Base-by-base conservation (phyloP, 805 yeast species). In the Cyberlindnera americana region DNA sequence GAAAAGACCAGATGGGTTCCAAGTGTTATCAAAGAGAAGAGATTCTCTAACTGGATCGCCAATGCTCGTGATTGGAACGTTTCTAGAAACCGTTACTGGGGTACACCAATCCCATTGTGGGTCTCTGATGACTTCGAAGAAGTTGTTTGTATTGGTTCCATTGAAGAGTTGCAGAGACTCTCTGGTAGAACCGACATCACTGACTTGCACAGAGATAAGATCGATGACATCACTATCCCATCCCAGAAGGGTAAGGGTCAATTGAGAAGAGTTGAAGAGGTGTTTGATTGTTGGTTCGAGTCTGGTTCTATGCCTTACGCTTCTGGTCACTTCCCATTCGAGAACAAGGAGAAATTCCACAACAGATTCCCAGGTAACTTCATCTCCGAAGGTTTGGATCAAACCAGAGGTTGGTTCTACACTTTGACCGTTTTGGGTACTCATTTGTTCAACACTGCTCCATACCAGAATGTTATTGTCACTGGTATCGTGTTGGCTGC, bases 351-450 rank as follows among this genome's bases (percentile, higher is more conserved):
- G 13, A 64, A 63, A 34, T 91, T 91, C 69, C 59, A 69, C 26
- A 62, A 75, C 41, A 76, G 85, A 34, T 95, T 87, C 81, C 99
- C 99, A 33, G 99, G 96, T 32, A 91, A 93, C 66, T 93, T 93
- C 67, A 93, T 93, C 57, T 83, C 96, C 44, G 99, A 93, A 74
- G 99, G 99, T 69, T 77, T 93, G 56, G 99, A 93, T 69, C 99
- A 93, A 73, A 93, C 99, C 44, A 87, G 99, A 78, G 99, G 99
- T 62, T 93, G 99, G 99, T 93, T 93, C 70, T 93, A 93, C 67
- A 93, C 99, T 38, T 75, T 93, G 64, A 83, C 95, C 33, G 96
- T 93, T 18, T 75, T 93, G 57, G 99, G 98, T 64, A 87, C 96
- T 42, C 97, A 91, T 56, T 70, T 93, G 56, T 93, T 93, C 70